These are phyloP conservation scores for Cetradonia linearis DNA, from an alignment of 495 filamentous ascomycete species.

Conservation along the genomic window DNA sequence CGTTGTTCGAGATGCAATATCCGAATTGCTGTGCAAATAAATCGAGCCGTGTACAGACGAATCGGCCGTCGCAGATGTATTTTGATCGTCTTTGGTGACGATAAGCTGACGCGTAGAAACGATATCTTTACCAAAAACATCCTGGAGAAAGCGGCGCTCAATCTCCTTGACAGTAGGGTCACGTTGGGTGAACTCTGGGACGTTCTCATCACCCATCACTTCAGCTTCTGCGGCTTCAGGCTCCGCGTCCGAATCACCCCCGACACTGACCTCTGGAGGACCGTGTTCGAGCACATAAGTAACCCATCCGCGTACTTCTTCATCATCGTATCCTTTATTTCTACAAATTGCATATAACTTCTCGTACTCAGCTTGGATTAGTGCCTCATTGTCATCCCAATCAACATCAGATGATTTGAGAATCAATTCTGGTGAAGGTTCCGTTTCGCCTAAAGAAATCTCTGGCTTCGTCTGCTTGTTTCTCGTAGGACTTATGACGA, in stretches of 20 bases:
- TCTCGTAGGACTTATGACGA: neutral
- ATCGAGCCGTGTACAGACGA: neutral
- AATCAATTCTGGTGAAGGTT: neutral
- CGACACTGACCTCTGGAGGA: neutral
- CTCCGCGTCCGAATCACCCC: no score
- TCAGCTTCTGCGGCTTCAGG: neutral
- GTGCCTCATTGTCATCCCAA: neutral
- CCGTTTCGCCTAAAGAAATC: no score
- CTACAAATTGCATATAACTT: neutral
- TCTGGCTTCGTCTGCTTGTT: neutral
- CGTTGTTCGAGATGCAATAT: neutral
- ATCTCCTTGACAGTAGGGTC: neutral
- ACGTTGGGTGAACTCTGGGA: neutral
- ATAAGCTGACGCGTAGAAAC: neutral
- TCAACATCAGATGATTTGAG: neutral
- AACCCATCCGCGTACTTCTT: neutral
- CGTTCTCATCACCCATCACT: neutral
- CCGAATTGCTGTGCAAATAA: neutral
- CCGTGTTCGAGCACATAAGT: neutral
- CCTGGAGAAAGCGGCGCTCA: neutral
- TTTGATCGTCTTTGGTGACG: neutral
- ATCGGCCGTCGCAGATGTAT: neutral
- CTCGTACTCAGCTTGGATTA: neutral
- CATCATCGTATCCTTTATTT: neutral
- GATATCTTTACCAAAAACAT: neutral